Evolutionary conservation across 345 rosid genomes (phyloP), one percentile per base, ranked within the genome.

Genomic region (Gossypium sturtianum): DNA sequence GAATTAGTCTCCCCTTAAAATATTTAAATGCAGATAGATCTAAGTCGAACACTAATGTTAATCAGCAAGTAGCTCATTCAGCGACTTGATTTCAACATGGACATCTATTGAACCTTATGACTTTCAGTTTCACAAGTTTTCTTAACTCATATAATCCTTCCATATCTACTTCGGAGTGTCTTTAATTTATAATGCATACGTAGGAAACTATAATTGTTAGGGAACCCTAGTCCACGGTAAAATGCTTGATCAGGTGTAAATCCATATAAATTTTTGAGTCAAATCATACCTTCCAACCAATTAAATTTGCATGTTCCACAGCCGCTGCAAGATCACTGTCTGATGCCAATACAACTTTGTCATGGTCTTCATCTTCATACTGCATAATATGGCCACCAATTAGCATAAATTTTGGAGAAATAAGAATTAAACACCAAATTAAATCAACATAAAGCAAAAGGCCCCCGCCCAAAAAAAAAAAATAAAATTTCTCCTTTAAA

Each of bases 341-440:
- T 48, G 97, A 89, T 74, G 91, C 91, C 79, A 96, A 80, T 72
- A 93, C 87, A 76, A 93, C 97, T 88, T 91, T 91, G 83, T 96
- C 99, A 27, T 76, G 90, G 81, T 96, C 99, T 75, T 91, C 99
- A 61, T 96, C 99, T 84, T 96, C 99, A 73, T 96, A 93, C 99
- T 96, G 78, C 57, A 78, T 19, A 79, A 38, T 34, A 57, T 12
- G 12, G 59, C 57, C 67, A 78, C 62, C 38, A 63, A 69, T 67
- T 68, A 81, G 81, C 53, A 78, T 12, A 62, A 56, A 41, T 19
- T 53, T 59, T 22, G 38, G 63, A 59, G 63, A 58, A 12, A 12
- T 44, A 22, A 25, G 67, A 54, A 17, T 66, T 75, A 49, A 25
- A 51, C 41, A 79, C 43, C 29, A 20, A 77, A 45, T 29, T 7